These are phyloP conservation scores for Sporothrix luriei DNA, from an alignment of 2,329 filamentous ascomycete species.

Conservation along the genomic window DNA sequence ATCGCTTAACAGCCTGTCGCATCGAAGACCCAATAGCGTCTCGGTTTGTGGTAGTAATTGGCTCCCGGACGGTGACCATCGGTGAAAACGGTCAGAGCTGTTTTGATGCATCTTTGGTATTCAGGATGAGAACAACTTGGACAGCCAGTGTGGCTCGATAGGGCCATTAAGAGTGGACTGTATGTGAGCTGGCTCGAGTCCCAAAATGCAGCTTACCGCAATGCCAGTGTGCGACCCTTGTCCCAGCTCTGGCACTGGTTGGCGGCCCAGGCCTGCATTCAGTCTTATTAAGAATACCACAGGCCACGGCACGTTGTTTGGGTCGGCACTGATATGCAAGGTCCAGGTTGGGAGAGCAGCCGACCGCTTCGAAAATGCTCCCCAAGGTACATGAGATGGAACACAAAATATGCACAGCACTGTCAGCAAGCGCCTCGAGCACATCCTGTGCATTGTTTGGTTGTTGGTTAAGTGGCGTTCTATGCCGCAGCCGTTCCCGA, in stretches of 20 bases:
- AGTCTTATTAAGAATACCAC: neutral
- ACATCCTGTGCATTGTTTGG: neutral
- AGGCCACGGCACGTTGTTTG: neutral
- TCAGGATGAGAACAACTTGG: neutral
- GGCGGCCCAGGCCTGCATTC: neutral
- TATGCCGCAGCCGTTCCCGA: neutral
- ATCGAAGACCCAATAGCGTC: neutral
- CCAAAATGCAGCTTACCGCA: neutral
- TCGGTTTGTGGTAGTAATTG: neutral
- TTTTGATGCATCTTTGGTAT: neutral
- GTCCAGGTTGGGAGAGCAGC: neutral
- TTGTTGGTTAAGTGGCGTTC: neutral
- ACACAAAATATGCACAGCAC: neutral
- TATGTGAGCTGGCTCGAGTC: no score
- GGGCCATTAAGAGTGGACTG: neutral
- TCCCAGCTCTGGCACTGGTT: neutral
- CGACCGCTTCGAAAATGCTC: constrained; percentile 8
- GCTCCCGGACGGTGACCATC: neutral
- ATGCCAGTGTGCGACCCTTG: neutral
- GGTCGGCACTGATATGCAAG: constrained; percentile 28
- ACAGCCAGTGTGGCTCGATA: neutral
- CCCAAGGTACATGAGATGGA: constrained; percentile 11
- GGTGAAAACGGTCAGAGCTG: constrained; percentile 11
- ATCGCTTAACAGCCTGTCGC: neutral
- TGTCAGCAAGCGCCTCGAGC: neutral